These are phyloP conservation scores for Amanita pseudoporphyria DNA, from an alignment of 768 basidiomycete genomes.

Conservation along the genomic window DNA sequence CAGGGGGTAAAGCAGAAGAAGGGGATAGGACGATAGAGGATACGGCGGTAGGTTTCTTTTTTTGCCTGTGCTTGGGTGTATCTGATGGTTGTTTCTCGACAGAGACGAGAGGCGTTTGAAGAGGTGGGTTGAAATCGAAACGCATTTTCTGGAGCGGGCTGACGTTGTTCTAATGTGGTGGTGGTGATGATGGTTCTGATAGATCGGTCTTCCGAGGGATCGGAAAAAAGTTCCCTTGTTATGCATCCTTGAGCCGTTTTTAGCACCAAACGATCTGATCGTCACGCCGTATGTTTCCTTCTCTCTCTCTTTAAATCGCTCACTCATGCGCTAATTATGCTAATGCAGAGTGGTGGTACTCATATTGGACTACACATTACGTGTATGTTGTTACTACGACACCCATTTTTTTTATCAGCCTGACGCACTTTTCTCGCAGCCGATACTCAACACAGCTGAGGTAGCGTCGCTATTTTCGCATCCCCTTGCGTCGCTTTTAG, in stretches of 20 bases:
- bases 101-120: conserved; percentile 87
- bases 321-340: background rate
- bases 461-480: conserved; percentile 81
- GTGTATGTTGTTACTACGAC: conserved; percentile 27
- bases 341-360: conserved; percentile 68
- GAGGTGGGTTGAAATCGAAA: conserved; percentile 41
- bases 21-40: conserved; percentile 64
- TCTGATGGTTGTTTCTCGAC: background rate
- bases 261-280: conserved; percentile 60
- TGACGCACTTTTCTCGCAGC: conserved; percentile 32
- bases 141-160: too few species aligned
- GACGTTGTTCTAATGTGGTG: background rate
- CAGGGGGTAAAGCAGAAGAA: conserved; percentile 74
- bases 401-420: background rate
- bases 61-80: background rate
- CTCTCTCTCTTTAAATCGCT: background rate
- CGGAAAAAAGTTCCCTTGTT: conserved; percentile 60
- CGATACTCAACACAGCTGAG: conserved; percentile 71
- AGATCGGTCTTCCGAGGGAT: conserved; percentile 83
- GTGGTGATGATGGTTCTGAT: conserved; percentile 5
- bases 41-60: conserved; percentile 48
- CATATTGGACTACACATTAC: conserved; percentile 68
- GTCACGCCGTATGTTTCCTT: conserved; percentile 71
- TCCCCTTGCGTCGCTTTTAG: conserved; percentile 67
- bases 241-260: conserved; percentile 71